Conservation (phyloP, 352 stramenopile genomes). For the Globisporangium uncinulatum region DNA sequence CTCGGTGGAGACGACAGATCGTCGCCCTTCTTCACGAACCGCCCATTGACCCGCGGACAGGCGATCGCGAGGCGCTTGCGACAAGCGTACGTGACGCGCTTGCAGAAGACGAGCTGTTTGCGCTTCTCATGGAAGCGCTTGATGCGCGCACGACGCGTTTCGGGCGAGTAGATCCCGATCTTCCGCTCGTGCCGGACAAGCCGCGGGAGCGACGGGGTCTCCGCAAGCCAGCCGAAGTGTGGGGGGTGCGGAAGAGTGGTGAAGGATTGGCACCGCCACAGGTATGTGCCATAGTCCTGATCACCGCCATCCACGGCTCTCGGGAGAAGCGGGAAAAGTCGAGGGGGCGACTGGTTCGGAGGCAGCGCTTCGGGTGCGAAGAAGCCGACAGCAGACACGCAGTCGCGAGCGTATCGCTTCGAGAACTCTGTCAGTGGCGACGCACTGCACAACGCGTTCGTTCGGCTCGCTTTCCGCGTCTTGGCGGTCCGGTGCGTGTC, state of each 20-base stretch:
- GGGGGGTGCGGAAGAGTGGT: not conserved
- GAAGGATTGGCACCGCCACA: not conserved
- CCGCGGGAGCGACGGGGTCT: not conserved
- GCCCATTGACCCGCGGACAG: constrained; percentile 63
- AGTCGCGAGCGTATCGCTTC: constrained; percentile 1
- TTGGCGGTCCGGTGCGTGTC: constrained; percentile 8
- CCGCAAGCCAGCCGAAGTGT: not conserved
- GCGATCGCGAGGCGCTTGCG: constrained; percentile 63
- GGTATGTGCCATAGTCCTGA: not conserved
- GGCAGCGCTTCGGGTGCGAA: not conserved
- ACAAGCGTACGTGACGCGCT: constrained; percentile 70
- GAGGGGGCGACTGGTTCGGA: not conserved
- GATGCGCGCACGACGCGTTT: constrained; percentile 44
- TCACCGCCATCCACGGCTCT: not conserved
- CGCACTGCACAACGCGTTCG: not conserved
- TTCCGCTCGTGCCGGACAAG: constrained; percentile 18
- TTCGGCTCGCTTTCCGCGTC: constrained; percentile 2
- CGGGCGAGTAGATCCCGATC: constrained; percentile 61
- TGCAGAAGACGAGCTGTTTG: constrained; percentile 62
- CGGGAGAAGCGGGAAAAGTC: not conserved
- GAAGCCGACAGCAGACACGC: not conserved
- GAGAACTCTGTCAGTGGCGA: constrained; percentile 12
- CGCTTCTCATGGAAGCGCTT: constrained; percentile 70
- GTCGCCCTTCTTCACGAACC: constrained; percentile 31
- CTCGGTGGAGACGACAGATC: not conserved